Percentiles rank a stretch among this genome's conserved stretches.
Evolutionary conservation across 2,329 filamentous ascomycete species (phyloP).

Genomic region (Ascochyta koolunga): DNA sequence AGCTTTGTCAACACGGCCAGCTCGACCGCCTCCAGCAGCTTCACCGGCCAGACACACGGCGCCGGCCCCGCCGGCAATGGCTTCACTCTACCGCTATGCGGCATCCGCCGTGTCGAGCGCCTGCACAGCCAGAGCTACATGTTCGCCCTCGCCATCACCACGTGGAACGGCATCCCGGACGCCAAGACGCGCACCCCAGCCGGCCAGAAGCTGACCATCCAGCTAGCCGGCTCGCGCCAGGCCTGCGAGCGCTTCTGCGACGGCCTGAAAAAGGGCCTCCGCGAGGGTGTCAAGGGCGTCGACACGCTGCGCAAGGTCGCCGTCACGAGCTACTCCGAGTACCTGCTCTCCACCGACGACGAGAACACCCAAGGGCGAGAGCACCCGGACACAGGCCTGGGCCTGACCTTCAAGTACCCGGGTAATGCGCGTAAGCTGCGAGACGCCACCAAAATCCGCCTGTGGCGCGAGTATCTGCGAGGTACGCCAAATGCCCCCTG

Average conservation of each 20-base stretch:
- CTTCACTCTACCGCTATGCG: slow-evolving; percentile 91
- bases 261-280: slow-evolving; percentile 85
- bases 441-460: slow-evolving; percentile 93
- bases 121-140: slow-evolving; percentile 89
- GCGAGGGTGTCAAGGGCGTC: slow-evolving; percentile 86
- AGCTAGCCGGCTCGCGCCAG: slow-evolving; percentile 85
- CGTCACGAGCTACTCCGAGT: slow-evolving; percentile 80
- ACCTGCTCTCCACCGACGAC: slow-evolving; percentile 58
- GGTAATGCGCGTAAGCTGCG: slow-evolving; percentile 92
- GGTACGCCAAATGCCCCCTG: slow-evolving; percentile 39
- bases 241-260: slow-evolving; percentile 96
- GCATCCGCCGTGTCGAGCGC: slow-evolving; percentile 88
- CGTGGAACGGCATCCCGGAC: slow-evolving; percentile 75
- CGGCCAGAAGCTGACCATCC: slow-evolving; percentile 85
- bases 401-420: slow-evolving; percentile 91
- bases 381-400: slow-evolving; percentile 90
- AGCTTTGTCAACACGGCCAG: slow-evolving; percentile 84
- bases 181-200: slow-evolving; percentile 55
- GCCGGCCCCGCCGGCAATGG: slow-evolving; percentile 93
- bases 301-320: slow-evolving; percentile 82
- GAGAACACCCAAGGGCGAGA: slow-evolving; percentile 55
- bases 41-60: slow-evolving; percentile 91
- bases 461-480: slow-evolving; percentile 95
- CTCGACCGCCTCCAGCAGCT: slow-evolving; percentile 77
- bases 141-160: slow-evolving; percentile 93